A percentile compares a stretch with the other conserved stretches of the same genome.
These are phyloP conservation scores for Lonicera japonica DNA, from an alignment of 129 eudicot genomes.

Conservation along the genomic window DNA sequence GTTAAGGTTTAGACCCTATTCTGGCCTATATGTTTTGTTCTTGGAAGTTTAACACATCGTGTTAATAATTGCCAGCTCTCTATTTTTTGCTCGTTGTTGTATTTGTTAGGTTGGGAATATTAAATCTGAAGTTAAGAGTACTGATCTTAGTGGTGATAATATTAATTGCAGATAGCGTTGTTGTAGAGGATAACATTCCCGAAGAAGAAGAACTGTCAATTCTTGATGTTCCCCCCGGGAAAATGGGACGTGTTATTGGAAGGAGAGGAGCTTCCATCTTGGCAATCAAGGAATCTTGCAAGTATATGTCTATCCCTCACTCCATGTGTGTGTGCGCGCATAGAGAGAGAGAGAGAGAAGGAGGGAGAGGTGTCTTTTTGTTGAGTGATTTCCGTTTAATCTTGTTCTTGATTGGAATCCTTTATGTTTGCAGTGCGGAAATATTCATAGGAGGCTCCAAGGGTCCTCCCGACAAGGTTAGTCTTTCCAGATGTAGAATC, in stretches of 20 bases:
- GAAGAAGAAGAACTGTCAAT: constrained; percentile 78
- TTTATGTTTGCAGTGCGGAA: constrained; percentile 67
- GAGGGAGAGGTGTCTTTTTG: too few relatives aligned
- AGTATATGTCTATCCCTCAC: constrained; percentile 26
- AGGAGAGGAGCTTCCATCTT: constrained; percentile 75
- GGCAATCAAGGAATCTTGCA: constrained; percentile 85
- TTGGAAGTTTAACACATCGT: too few relatives aligned
- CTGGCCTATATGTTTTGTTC: too few relatives aligned
- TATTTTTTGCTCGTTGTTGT: too few relatives aligned
- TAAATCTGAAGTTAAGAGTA: too few relatives aligned
- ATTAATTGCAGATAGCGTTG: constrained; percentile 40
- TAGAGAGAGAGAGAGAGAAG: background rate
- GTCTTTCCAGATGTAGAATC: constrained; percentile 19
- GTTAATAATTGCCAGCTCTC: too few relatives aligned
- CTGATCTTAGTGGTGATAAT: too few relatives aligned
- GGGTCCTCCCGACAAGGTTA: constrained; percentile 97
- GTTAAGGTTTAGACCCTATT: too few relatives aligned
- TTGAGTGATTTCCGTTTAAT: background rate
- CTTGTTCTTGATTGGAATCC: constrained; percentile 1
- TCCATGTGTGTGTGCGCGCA: background rate
- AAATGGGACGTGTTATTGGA: constrained; percentile 91
- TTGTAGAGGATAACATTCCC: constrained; percentile 30
- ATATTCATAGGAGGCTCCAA: constrained; percentile 81
- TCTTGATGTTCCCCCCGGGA: constrained; percentile 85
- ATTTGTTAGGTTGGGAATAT: too few relatives aligned